Conservation (phyloP, 2,329 filamentous ascomycete species). For the Monilinia fructigena region DNA sequence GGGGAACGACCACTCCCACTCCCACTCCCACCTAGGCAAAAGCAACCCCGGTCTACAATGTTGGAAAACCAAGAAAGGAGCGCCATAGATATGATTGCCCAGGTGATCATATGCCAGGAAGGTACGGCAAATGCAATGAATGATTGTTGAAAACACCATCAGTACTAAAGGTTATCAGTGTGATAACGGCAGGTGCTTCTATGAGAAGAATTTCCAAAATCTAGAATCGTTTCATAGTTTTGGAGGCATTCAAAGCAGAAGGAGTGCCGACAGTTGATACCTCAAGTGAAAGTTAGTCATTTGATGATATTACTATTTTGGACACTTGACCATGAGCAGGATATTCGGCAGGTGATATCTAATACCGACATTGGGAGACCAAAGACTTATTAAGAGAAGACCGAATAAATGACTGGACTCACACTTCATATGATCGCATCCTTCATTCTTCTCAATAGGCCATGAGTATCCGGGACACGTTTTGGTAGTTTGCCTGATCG, state of each 20-base stretch:
- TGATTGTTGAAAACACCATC: no score
- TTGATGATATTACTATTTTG: not conserved
- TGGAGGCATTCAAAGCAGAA: not conserved
- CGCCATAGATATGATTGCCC: not conserved
- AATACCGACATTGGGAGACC: not conserved
- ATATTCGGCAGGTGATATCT: not conserved
- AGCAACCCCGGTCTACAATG: not conserved
- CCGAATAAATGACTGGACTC: not conserved
- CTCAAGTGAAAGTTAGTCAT: not conserved
- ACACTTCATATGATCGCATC: slow-evolving; percentile 4
- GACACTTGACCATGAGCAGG: not conserved
- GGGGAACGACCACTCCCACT: not conserved
- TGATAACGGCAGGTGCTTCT: slow-evolving; percentile 9
- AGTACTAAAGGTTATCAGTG: not conserved
- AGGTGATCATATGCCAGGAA: not conserved
- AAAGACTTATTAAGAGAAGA: not conserved
- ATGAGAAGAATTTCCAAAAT: not conserved
- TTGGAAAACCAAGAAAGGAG: not conserved
- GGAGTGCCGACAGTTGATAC: not conserved
- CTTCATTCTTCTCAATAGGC: not conserved
- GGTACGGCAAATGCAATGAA: not conserved
- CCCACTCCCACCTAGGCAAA: not conserved
- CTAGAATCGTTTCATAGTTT: not conserved
- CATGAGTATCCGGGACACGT: slow-evolving; percentile 8
- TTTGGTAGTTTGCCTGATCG: slow-evolving; percentile 8